A percentile compares a stretch with the other conserved stretches of the same genome.
These are phyloP conservation scores for Fusarium armeniacum DNA, from an alignment of 2,329 filamentous ascomycete species.

Conservation along the genomic window DNA sequence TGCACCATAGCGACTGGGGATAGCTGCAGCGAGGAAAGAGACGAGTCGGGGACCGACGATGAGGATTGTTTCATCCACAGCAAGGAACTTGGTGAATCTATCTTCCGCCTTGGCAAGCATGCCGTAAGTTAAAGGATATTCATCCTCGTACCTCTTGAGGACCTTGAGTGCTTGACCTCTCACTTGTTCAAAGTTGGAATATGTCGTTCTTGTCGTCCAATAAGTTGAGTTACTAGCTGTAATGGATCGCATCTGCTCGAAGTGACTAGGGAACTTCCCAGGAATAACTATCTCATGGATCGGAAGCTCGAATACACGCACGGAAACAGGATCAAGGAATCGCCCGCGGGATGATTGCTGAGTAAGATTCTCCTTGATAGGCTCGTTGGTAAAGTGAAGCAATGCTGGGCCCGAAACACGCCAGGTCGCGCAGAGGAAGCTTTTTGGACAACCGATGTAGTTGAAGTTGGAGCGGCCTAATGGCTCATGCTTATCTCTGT, in stretches of 20 bases:
- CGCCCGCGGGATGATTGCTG: rapidly evolving
- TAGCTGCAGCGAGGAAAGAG: not conserved
- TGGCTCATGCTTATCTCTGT: not conserved
- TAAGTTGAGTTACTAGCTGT: constrained; percentile 3
- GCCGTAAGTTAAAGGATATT: not conserved
- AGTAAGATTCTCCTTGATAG: rapidly evolving
- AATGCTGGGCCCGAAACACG: not conserved
- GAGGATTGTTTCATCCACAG: not conserved
- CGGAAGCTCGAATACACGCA: constrained; percentile 7
- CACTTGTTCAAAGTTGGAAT: not conserved
- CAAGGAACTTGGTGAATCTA: not conserved
- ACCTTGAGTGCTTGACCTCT: not conserved
- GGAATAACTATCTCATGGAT: not conserved
- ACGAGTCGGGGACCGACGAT: not conserved
- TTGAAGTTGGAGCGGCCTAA: not conserved
- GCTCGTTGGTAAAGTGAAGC: constrained; percentile 1
- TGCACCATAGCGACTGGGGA: not conserved
- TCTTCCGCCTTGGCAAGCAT: not conserved
- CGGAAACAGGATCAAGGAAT: constrained; percentile 1
- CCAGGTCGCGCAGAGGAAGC: not conserved
- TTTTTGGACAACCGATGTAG: not conserved
- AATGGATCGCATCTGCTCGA: constrained; percentile 10
- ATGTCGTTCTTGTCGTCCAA: not conserved
- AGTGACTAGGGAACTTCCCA: not conserved
- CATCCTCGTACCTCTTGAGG: not conserved